Evolutionary conservation across 1,284 basidiomycete genomes (phyloP).

Genomic region (Cystobasidium slooffiae): DNA sequence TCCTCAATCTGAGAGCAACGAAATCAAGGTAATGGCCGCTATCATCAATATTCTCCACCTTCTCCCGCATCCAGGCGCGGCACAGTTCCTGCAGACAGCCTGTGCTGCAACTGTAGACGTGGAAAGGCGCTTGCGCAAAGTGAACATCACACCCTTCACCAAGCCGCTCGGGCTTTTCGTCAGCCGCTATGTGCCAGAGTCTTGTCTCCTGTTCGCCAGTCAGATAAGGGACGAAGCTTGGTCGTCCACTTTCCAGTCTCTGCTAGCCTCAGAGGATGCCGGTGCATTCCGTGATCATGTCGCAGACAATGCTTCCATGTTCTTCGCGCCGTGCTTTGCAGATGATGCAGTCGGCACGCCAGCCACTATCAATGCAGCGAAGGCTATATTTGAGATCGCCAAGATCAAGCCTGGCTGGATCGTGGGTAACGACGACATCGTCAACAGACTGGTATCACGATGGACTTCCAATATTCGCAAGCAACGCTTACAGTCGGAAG

Average conservation of each 20-base stretch:
- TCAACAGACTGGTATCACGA: conserved; percentile 55
- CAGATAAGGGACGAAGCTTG: conserved; percentile 59
- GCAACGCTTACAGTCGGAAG: conserved; percentile 57
- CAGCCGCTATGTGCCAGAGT: conserved; percentile 84
- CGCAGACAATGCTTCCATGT: conserved; percentile 65
- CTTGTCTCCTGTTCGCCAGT: conserved; percentile 81
- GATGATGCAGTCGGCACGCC: conserved; percentile 45
- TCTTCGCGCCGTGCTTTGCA: conserved; percentile 61
- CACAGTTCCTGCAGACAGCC: conserved; percentile 86
- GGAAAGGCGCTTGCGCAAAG: conserved; percentile 88
- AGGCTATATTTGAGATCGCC: conserved; percentile 75
- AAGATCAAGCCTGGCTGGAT: conserved; percentile 74
- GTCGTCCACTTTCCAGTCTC: conserved; percentile 49
- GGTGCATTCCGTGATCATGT: conserved; percentile 77
- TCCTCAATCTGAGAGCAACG: conserved; percentile 84
- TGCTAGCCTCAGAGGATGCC: conserved; percentile 66
- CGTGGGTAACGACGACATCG: conserved; percentile 53
- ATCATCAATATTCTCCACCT: conserved; percentile 97
- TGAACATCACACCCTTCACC: conserved; percentile 88
- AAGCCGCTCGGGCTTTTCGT: conserved; percentile 89
- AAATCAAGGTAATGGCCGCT: conserved; percentile 88
- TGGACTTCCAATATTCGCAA: conserved; percentile 55
- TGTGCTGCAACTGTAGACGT: conserved; percentile 90
- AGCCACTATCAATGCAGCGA: conserved; percentile 48
- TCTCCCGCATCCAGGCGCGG: conserved; percentile 81